Evolutionary conservation across 257 asterid genomes (phyloP), one percentile per base, ranked within the genome.

Genomic region (Cordia subcordata): DNA sequence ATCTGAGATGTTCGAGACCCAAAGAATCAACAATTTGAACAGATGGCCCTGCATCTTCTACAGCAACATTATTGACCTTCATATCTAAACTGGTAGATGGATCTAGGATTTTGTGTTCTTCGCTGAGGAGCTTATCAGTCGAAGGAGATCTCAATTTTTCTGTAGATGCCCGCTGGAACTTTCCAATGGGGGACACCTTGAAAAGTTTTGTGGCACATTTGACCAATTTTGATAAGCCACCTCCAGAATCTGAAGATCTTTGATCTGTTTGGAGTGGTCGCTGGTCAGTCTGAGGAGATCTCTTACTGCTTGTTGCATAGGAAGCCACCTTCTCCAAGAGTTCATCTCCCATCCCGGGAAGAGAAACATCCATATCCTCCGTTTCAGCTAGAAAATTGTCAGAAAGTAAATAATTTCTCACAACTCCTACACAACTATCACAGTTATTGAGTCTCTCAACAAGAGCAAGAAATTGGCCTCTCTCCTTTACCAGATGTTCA

Each of bases 171-270:
- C 70, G 67, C 56, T 63, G 73, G 54, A 53, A 63, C 63, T 58
- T 67, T 50, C 61, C 69, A 46, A 61, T 72, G 3, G 87, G 89
- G 51, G 96, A 72, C 50, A 61, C 59, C 65, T 69, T 79, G 27
- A 86, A 78, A 72, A 86, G 70, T 66, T 61, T 82, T 14, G 92
- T 78, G 44, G 90, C 81, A 90, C 97, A 90, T 61, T 86, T 85
- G 27, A 21, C 74, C 22, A 90, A 69, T 90, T 85, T 81, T 46
- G 93, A 85, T 60, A 83, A 59, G 49, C 75, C 86, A 23, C 88
- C 86, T 53, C 82, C 85, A 53, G 91, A 79, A 58, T 68, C 79
- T 17, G 81, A 54, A 57, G 82, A 74, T 64, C 72, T 84, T 18
- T 60, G 65, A 45, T 74, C 81, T 17, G 60, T 68, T 67, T 59